Base-by-base conservation (phyloP, 495 filamentous ascomycete genomes). In the Penicillium waksmanii region DNA sequence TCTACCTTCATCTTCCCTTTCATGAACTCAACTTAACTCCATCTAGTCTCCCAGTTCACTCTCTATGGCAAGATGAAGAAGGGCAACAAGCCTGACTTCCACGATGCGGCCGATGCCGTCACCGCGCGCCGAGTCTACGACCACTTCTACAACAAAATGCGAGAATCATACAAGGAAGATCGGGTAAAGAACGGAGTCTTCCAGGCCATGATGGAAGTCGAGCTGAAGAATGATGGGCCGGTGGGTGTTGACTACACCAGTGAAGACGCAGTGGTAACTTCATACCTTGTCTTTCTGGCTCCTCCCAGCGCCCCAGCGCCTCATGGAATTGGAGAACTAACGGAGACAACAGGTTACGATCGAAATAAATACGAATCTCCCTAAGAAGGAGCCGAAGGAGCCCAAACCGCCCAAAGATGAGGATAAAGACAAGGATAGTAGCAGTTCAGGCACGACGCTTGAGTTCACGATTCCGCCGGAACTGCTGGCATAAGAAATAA, bases 201-300 rank as follows among this genome's bases (percentile, higher is more conserved):
- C 71, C 93, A 96, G 66, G 95, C 96, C 53, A 97, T 97, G 93
- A 99, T 98, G 95, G 89, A 97, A 66, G 95, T 97, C 57, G 89
- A 90, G 58, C 70, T 97, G 23, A 87, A 96, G 36, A 98, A 98
- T 65, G 93, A 98, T 70, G 94, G 93, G 56, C 93, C 93, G 71
- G 93, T 97, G 82, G 85, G 91, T 87, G 73, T 87, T 60, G 78
- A 87, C 69, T 87, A 83, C 74, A 76, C 78, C 73, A 87, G 83
- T 81, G 74, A 80, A 65, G 85, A 88, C 74, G 83, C 78, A 73
- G 86, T 77, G 84, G 85, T 87, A 86, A 66, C 71, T 70, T 58
- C 27, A 65, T 72, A n/a, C 66, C 68, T 67, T 67, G 68, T 66
- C 66, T 67, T 69, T 65, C 61, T 72, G 63, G 59, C 66, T 65